These are phyloP conservation scores for Leccinum longicurvipes DNA, from an alignment of 768 basidiomycete genomes.

Conservation along the genomic window DNA sequence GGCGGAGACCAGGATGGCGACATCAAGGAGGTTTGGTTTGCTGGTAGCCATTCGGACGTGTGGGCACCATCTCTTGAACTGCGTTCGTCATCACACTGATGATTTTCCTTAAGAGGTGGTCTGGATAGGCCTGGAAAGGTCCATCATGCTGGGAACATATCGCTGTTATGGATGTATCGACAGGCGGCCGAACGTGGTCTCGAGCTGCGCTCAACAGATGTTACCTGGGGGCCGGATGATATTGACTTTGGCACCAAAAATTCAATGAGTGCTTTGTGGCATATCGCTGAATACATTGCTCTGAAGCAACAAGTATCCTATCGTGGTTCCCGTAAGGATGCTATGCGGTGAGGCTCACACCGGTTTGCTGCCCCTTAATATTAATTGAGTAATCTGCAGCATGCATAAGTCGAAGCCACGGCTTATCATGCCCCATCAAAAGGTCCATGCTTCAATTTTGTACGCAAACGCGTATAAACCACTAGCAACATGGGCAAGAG, in stretches of 20 bases:
- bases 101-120: constrained; percentile 5
- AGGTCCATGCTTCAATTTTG: neutral
- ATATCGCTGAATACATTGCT: constrained; percentile 4
- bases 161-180: neutral
- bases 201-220: constrained; percentile 13
- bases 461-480: neutral
- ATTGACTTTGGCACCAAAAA: constrained; percentile 12
- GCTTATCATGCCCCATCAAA: constrained; percentile 3
- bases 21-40: constrained; percentile 18
- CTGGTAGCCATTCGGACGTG: constrained; percentile 21
- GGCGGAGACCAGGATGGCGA: constrained; percentile 31
- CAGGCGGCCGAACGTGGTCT: neutral
- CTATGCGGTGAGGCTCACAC: constrained; percentile 6
- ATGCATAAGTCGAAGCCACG: constrained; percentile 10
- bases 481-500: neutral
- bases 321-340: neutral
- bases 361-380: neutral
- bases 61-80: neutral
- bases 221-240: constrained; percentile 16
- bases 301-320: constrained; percentile 11
- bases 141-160: neutral
- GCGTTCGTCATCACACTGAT: neutral
- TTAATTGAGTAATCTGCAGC: neutral
- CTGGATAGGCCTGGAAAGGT: constrained; percentile 5
- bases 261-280: constrained; percentile 11